These are phyloP conservation scores for Lentinula sp. DNA, from an alignment of 768 basidiomycete genomes.

Conservation along the genomic window DNA sequence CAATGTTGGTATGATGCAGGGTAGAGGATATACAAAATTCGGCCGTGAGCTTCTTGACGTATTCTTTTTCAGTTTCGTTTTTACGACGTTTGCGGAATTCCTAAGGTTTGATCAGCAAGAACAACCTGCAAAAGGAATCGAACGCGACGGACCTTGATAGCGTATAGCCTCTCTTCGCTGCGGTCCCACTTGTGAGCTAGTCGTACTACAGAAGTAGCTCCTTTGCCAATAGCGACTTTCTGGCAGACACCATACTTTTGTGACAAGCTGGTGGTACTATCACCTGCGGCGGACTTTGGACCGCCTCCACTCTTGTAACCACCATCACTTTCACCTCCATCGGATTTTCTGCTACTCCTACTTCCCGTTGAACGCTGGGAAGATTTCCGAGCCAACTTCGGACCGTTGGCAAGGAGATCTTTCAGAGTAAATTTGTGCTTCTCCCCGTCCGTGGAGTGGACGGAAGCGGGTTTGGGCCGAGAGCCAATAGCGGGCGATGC, in stretches of 20 bases:
- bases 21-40: slow-evolving; percentile 99
- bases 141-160: slow-evolving; percentile 74
- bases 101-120: slow-evolving; percentile 30
- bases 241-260: slow-evolving; percentile 98
- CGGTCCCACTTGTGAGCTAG: slow-evolving; percentile 99
- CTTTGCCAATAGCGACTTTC: slow-evolving; percentile 95
- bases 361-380: slow-evolving; percentile 61
- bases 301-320: slow-evolving; percentile 3
- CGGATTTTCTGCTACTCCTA: slow-evolving; percentile 5
- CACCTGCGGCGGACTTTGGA: slow-evolving; percentile 38
- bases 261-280: slow-evolving; percentile 51
- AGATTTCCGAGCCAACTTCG: slow-evolving; percentile 67
- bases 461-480: slow-evolving; percentile 31
- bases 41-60: slow-evolving; percentile 98
- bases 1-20: slow-evolving; percentile 87
- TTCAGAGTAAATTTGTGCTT: slow-evolving; percentile 80
- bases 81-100: slow-evolving; percentile 98
- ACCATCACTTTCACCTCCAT: slow-evolving; percentile 7
- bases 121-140: not conserved
- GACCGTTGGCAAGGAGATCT: slow-evolving; percentile 64
- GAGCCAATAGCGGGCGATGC: not conserved
- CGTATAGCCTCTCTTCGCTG: slow-evolving; percentile 93
- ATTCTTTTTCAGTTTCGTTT: slow-evolving; percentile 98
- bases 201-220: slow-evolving; percentile 95
- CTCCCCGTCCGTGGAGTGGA: slow-evolving; percentile 50